Conservation (phyloP, 176 grass and related monocot species). For the sorghum (Sorghum bicolor) region DNA sequence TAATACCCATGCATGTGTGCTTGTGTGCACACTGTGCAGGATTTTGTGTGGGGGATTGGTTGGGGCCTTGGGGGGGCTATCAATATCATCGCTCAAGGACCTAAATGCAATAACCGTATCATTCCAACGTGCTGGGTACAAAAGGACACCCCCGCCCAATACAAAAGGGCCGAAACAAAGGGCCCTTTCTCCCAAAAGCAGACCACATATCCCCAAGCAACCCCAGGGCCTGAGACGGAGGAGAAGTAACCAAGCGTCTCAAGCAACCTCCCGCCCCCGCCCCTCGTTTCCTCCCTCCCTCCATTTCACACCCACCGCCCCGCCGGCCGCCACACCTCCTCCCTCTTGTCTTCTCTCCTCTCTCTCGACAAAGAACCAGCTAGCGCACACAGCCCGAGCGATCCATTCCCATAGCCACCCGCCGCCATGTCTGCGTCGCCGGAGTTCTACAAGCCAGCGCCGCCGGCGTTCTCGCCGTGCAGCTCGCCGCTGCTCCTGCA, state of each 20-base stretch:
- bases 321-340: neutral
- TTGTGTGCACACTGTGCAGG: neutral
- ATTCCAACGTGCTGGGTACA: conserved; percentile 11
- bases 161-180: conserved; percentile 39
- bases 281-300: neutral
- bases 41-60: neutral
- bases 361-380: neutral
- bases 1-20: neutral
- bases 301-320: neutral
- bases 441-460: conserved; percentile 61
- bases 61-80: too few species aligned
- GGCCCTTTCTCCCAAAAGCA: conserved; percentile 30
- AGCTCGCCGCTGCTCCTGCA: conserved; percentile 39
- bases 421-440: conserved; percentile 57
- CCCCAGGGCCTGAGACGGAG: too few species aligned
- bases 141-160: conserved; percentile 29
- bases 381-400: neutral
- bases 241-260: too few species aligned
- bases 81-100: conserved; percentile 39
- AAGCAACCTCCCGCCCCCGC: too few species aligned
- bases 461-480: conserved; percentile 44
- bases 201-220: conserved; percentile 45
- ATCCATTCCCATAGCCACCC: neutral
- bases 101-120: conserved; percentile 24
- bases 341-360: neutral